A percentile compares a stretch with the other conserved stretches of the same genome.
Evolutionary conservation across 192 early-diverging fungal genomes (phyloP).

Genomic region (Coemansia reversa): DNA sequence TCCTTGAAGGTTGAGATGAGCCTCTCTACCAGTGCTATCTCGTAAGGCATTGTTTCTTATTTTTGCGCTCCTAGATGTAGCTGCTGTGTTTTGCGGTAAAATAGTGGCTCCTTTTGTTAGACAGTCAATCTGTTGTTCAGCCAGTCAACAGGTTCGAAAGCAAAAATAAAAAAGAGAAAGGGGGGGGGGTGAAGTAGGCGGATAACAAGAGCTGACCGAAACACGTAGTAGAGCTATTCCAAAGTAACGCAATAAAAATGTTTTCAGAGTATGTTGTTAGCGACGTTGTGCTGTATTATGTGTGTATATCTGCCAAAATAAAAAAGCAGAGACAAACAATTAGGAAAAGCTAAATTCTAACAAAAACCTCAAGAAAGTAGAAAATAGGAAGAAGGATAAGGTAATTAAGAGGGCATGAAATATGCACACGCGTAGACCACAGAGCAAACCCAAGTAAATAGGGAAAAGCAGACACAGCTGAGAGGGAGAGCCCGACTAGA

Average conservation of each 20-base stretch:
- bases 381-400: not conserved
- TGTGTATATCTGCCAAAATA: not conserved
- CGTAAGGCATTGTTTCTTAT: slow-evolving; percentile 46
- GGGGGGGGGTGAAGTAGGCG: not conserved
- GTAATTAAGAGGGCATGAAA: not conserved
- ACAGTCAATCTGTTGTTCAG: not conserved
- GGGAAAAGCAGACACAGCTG: not conserved
- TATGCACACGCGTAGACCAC: not conserved
- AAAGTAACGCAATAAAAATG: not conserved
- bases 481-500: not conserved
- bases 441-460: not conserved
- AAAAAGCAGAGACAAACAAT: not conserved
- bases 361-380: not conserved
- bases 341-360: not conserved
- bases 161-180: not conserved
- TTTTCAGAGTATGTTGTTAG: not conserved
- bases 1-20: slow-evolving; percentile 52
- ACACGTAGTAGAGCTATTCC: not conserved
- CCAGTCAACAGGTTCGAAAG: not conserved
- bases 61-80: slow-evolving; percentile 5
- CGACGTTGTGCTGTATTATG: not conserved
- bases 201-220: not conserved
- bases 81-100: not conserved
- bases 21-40: slow-evolving; percentile 50
- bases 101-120: not conserved